Evolutionary conservation across 2,329 filamentous ascomycete species (phyloP), one percentile per base, ranked within the genome.

Genomic region (Xylaria multiplex): DNA sequence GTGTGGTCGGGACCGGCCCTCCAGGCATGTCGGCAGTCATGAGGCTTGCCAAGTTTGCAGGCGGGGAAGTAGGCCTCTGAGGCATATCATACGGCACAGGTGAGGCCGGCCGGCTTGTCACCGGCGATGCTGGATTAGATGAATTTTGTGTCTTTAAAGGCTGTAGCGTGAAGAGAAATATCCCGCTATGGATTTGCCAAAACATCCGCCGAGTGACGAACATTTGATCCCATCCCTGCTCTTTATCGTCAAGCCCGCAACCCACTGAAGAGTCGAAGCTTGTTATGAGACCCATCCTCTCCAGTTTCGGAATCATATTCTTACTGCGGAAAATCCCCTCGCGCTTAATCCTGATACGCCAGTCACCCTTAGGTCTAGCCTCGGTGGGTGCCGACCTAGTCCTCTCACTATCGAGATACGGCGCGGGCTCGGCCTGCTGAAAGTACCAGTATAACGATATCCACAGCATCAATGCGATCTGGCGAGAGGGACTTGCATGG

Each of bases 381-480:
- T 80, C 77, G 19, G 86, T 81, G 0, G 91, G 91, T 0, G 93
- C 95, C 64, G 84, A 77, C 69, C 84, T 86, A 1, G 90, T 91
- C 0, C 86, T 82, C 5, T 87, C 81, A 6, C 87, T 92, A 19
- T 84, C 83, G 40, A 96, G 76, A 56, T 87, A 85, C 0, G 86
- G 83, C 24, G 85, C 83, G 0, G 95, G 95, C 72, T 90, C 86
- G 0, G 89, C 86, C 78, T 97, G 93, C 80, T 97, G 94, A 73
- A 97, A 98, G 82, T 98, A 98, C 95, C 95, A 98, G 82, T 93
- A 97, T 48, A 98, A 83, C 1, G 93, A 94, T 40, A 93, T 89
- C 92, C 93, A 98, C 6, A 98, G 85, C 91, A 97, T 97, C 92
- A 97, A 93, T 71, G 95, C 95, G 66, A 97, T 92, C 80, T 97